Conservation (phyloP, 2,329 filamentous ascomycete genomes). For the Clonostachys sp. region DNA sequence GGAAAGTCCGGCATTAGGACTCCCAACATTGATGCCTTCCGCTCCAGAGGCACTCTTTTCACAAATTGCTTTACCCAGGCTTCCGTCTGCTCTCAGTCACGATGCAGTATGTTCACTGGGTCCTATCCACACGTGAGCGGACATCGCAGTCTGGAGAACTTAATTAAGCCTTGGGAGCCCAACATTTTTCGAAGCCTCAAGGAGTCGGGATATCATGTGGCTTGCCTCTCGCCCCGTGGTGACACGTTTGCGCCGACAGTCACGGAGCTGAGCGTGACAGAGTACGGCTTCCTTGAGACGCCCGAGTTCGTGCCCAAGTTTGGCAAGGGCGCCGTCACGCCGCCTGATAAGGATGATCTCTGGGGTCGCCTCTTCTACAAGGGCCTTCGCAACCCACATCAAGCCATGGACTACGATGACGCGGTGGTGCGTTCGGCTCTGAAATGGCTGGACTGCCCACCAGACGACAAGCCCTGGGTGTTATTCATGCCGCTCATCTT, state of each 20-base stretch:
- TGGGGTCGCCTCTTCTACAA: conserved; percentile 34
- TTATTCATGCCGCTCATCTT: conserved; percentile 36
- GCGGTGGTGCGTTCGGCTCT: conserved; percentile 31
- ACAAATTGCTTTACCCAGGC: conserved; percentile 40
- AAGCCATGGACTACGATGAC: conserved; percentile 38
- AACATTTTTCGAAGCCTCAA: conserved; percentile 38
- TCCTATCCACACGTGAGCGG: conserved; percentile 38
- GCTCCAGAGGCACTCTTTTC: conserved; percentile 27
- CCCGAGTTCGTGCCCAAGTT: conserved; percentile 25
- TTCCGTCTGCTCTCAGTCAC: conserved; percentile 38
- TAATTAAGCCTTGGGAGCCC: conserved; percentile 43
- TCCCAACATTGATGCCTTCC: conserved; percentile 36
- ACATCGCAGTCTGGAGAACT: conserved; percentile 37
- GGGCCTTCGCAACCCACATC: conserved; percentile 25
- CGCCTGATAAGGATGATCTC: conserved; percentile 22
- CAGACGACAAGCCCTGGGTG: conserved; percentile 31
- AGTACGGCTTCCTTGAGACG: conserved; percentile 36
- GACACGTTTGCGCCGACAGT: conserved; percentile 35
- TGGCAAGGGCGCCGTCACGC: conserved; percentile 1
- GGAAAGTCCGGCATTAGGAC: conserved; percentile 20
- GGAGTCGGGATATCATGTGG: conserved; percentile 39
- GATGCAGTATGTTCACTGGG: conserved; percentile 41
- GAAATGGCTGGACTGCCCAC: conserved; percentile 36
- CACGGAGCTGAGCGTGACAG: conserved; percentile 35
- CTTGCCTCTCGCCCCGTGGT: conserved; percentile 33